Evolutionary conservation across 257 asterid species (phyloP).

Genomic region (Solanum sitiens): DNA sequence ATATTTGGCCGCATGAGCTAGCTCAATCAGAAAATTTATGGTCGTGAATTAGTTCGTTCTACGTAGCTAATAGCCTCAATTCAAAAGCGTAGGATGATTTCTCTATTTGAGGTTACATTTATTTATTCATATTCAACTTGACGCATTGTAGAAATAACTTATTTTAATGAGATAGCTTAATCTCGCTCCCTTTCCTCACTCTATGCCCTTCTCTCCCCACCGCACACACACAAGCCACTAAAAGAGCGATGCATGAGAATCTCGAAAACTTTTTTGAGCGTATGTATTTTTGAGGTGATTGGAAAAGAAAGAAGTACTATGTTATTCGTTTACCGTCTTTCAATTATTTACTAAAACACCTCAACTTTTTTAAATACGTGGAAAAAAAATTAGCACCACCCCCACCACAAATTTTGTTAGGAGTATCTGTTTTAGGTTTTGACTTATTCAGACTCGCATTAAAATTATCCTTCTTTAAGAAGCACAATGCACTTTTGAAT

Average conservation of each 20-base stretch:
- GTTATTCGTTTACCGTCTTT: too few species aligned
- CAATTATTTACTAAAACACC: too few species aligned
- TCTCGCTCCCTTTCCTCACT: not conserved
- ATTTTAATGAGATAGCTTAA: not conserved
- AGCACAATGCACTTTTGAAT: not conserved
- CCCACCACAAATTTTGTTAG: too few species aligned
- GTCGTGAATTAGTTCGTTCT: not conserved
- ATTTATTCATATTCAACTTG: not conserved
- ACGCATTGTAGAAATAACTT: fast-evolving
- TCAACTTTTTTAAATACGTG: too few species aligned
- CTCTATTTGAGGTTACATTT: not conserved
- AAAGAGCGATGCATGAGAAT: not conserved
- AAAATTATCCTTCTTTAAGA: not conserved
- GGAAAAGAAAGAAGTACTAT: not conserved
- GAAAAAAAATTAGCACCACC: too few species aligned
- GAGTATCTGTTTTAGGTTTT: not conserved
- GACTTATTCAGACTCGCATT: not conserved
- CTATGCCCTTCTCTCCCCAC: not conserved
- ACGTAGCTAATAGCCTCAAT: not conserved
- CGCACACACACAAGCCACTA: not conserved
- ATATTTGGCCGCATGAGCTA: not conserved
- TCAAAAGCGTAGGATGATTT: not conserved
- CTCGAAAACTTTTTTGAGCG: not conserved
- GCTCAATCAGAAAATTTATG: not conserved
- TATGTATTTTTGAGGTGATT: not conserved